Percentiles rank a stretch among this genome's conserved stretches.
Conservation (phyloP, 306 rosid species). For the Nissolia schottii region DNA sequence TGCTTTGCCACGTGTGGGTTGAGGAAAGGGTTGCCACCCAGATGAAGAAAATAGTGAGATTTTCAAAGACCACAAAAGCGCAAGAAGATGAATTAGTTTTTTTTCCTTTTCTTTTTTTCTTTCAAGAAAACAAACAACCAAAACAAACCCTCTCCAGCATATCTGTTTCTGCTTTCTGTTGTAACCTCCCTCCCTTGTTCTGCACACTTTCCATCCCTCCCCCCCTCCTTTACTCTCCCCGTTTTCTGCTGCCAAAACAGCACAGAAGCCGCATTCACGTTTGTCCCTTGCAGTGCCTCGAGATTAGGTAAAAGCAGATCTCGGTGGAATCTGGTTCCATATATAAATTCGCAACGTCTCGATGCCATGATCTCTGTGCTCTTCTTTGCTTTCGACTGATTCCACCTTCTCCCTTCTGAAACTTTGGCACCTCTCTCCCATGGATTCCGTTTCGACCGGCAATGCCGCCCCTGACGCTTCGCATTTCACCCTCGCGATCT, state of each 20-base stretch:
- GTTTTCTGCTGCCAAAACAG: background rate
- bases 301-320: conserved; percentile 34
- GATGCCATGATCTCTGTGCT: conserved; percentile 14
- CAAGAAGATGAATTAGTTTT: background rate
- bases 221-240: background rate
- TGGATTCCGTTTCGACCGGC: conserved; percentile 58
- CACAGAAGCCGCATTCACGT: background rate
- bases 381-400: background rate
- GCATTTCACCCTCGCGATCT: conserved; percentile 62
- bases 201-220: conserved; percentile 17
- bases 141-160: conserved; percentile 11
- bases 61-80: conserved; percentile 7
- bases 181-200: background rate
- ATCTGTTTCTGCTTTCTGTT: background rate
- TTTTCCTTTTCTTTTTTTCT: too few species aligned
- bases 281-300: background rate
- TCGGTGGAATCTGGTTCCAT: conserved; percentile 3
- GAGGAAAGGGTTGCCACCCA: conserved; percentile 10
- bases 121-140: background rate
- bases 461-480: conserved; percentile 37
- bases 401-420: conserved; percentile 30
- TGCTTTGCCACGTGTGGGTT: conserved; percentile 9
- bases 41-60: background rate
- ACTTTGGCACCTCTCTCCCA: conserved; percentile 2
- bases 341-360: background rate